Conservation (phyloP, 345 rosid species). For the Arabidopsis arenosa region DNA sequence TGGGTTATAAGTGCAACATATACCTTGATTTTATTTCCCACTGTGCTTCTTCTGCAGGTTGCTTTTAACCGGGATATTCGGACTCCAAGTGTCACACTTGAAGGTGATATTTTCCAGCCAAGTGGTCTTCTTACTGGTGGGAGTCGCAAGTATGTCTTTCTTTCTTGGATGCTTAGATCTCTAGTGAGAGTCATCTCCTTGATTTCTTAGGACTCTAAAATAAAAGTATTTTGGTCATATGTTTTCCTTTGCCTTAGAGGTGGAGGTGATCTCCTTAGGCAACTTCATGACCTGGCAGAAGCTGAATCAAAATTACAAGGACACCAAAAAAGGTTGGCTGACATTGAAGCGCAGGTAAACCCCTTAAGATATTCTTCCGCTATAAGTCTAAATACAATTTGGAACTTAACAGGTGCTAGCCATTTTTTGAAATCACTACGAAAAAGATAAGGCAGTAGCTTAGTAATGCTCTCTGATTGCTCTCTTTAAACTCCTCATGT, state of each 20-base stretch:
- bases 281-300: constrained; percentile 82
- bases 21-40: constrained; percentile 3
- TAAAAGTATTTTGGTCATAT: constrained; percentile 13
- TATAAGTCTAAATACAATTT: not conserved
- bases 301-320: constrained; percentile 71
- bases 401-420: not conserved
- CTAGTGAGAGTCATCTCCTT: constrained; percentile 24
- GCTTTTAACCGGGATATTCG: constrained; percentile 75
- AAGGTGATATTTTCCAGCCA: constrained; percentile 96
- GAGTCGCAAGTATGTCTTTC: constrained; percentile 73
- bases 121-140: constrained; percentile 98
- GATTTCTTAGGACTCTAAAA: not conserved
- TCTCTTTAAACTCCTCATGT: constrained; percentile 22
- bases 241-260: constrained; percentile 60
- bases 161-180: constrained; percentile 28
- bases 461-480: constrained; percentile 15
- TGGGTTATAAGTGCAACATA: constrained; percentile 12
- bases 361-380: not conserved
- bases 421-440: not conserved
- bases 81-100: constrained; percentile 89
- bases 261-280: constrained; percentile 85
- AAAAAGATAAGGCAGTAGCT: constrained; percentile 2
- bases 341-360: constrained; percentile 79
- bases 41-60: constrained; percentile 57
- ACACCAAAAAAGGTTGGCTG: constrained; percentile 74